Conservation (phyloP, 1,284 basidiomycete genomes). For the Singerocomus rubriflavus region DNA sequence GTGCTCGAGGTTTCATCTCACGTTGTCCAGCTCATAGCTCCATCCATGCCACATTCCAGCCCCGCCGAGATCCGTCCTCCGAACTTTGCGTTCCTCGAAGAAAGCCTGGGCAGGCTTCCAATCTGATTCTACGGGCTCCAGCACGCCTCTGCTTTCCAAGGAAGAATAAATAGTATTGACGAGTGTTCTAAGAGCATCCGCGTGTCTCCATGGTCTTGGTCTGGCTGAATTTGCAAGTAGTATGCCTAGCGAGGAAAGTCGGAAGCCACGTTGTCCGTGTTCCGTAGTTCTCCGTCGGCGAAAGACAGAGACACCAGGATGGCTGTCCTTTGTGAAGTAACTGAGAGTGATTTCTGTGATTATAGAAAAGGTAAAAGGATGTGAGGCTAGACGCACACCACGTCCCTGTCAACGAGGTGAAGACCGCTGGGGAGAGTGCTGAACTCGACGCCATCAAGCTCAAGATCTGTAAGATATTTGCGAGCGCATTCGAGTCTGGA, state of each 20-base stretch:
- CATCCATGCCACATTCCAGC: constrained; percentile 63
- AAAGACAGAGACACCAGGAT: constrained; percentile 71
- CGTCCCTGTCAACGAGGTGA: constrained; percentile 74
- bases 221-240: constrained; percentile 60
- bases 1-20: constrained; percentile 25
- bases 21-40: constrained; percentile 58
- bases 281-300: constrained; percentile 62
- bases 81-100: constrained; percentile 59
- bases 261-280: constrained; percentile 71
- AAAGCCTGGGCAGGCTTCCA: constrained; percentile 62
- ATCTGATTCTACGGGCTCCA: constrained; percentile 53
- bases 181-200: constrained; percentile 57
- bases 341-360: constrained; percentile 35
- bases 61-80: constrained; percentile 45
- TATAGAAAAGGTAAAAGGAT: background rate
- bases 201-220: constrained; percentile 70
- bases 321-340: constrained; percentile 68
- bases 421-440: constrained; percentile 75
- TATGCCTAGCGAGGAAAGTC: constrained; percentile 74
- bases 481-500: background rate
- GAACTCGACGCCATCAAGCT: constrained; percentile 70
- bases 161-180: constrained; percentile 52
- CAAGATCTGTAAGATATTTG: constrained; percentile 46
- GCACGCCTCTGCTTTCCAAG: constrained; percentile 44
- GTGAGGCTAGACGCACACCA: constrained; percentile 52